Conservation (phyloP, 768 basidiomycete genomes). For the Gloeophyllum trabeum region DNA sequence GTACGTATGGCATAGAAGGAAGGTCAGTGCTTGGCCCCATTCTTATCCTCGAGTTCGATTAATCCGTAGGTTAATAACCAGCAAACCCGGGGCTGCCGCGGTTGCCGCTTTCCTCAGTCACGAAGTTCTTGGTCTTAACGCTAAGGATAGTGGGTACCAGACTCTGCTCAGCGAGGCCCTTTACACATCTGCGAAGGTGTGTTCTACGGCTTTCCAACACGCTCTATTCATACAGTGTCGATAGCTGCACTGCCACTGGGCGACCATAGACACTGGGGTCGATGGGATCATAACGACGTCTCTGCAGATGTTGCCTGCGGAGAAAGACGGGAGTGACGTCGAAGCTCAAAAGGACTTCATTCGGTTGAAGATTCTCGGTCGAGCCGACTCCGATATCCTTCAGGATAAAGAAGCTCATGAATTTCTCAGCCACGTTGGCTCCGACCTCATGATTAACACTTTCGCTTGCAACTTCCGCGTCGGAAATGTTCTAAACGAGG, state of each 20-base stretch:
- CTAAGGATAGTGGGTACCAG: constrained; percentile 26
- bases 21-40: constrained; percentile 20
- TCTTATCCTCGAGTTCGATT: too few species aligned
- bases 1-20: constrained; percentile 35
- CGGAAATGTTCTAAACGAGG: constrained; percentile 20
- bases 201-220: constrained; percentile 11
- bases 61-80: too few species aligned
- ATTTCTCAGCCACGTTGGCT: constrained; percentile 19
- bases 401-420: constrained; percentile 16
- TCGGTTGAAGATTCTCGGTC: constrained; percentile 17
- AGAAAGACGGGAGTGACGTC: background rate
- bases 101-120: constrained; percentile 26
- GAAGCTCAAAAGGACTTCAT: constrained; percentile 19
- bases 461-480: constrained; percentile 32
- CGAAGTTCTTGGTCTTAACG: constrained; percentile 26
- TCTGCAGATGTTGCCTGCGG: too few species aligned
- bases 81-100: constrained; percentile 35
- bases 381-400: constrained; percentile 18
- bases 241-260: too few species aligned
- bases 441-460: constrained; percentile 32
- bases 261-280: too few species aligned
- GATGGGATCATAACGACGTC: too few species aligned
- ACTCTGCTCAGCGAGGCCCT: constrained; percentile 25
- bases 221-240: too few species aligned
- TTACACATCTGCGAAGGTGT: constrained; percentile 24